A percentile compares a stretch with the other conserved stretches of the same genome.
Conservation (phyloP, 2,329 filamentous ascomycete genomes). For the Monilinia polystroma region DNA sequence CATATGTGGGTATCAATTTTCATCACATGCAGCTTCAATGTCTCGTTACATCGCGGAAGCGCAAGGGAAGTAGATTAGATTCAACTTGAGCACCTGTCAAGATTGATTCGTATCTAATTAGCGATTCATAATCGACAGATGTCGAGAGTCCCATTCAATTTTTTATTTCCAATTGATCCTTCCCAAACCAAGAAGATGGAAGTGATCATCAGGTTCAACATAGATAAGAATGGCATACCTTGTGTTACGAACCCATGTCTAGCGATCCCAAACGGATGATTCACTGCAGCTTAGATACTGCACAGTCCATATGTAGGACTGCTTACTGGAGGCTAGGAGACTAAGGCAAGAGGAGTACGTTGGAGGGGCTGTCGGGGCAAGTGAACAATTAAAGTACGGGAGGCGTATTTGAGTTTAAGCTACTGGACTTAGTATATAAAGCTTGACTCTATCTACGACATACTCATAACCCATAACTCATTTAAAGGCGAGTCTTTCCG, state of each 20-base stretch:
- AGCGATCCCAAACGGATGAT: neutral
- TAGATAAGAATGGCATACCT: neutral
- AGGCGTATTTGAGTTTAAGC: neutral
- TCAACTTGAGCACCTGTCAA: conserved; percentile 5
- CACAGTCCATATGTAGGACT: neutral
- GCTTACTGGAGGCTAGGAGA: no score
- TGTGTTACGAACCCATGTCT: neutral
- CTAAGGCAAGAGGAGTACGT: no score
- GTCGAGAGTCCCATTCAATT: neutral
- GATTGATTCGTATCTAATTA: neutral
- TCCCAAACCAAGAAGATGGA: neutral
- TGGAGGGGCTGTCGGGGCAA: neutral
- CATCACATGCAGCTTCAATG: conserved; percentile 1
- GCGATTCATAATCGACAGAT: neutral
- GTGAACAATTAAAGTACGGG: neutral
- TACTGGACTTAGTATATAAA: neutral
- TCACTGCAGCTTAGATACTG: conserved; percentile 4
- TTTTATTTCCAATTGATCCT: neutral
- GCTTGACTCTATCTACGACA: conserved; percentile 6
- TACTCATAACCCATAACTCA: neutral
- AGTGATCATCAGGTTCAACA: conserved; percentile 8
- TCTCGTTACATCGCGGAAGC: neutral
- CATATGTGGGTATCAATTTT: neutral
- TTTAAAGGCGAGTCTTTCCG: neutral
- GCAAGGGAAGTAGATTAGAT: neutral